Conservation (phyloP, 1,139 yeast genomes). For the Dujonia santamariae region DNA sequence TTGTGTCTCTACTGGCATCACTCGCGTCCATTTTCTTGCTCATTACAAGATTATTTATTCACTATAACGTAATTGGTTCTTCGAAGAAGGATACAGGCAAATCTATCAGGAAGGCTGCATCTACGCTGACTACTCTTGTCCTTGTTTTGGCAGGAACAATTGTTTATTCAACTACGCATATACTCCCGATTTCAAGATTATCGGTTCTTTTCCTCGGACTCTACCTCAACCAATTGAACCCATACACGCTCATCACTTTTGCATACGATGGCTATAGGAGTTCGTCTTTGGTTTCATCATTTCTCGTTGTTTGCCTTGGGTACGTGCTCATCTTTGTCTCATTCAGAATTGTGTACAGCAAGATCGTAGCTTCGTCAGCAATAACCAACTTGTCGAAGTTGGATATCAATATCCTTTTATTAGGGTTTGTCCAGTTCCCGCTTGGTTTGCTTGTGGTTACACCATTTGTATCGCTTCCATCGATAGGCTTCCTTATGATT, state of each 20-base stretch:
- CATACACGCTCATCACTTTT: conserved; percentile 24
- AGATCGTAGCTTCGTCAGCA: conserved; percentile 7
- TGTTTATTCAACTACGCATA: conserved; percentile 14
- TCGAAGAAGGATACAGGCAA: not conserved
- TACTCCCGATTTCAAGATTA: conserved; percentile 21
- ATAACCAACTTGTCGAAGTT: conserved; percentile 1
- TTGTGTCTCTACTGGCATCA: conserved; percentile 12
- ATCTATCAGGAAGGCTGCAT: not conserved
- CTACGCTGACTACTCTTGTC: not conserved
- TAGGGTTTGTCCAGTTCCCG: not conserved
- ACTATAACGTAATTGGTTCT: conserved; percentile 10
- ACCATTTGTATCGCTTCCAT: not conserved
- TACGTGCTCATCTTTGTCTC: conserved; percentile 18
- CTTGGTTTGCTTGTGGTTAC: not conserved
- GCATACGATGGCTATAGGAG: conserved; percentile 17
- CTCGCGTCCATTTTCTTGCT: conserved; percentile 16
- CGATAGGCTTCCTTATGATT: conserved; percentile 14
- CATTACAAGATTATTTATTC: conserved; percentile 12
- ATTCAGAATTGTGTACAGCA: conserved; percentile 15
- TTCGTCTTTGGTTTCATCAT: conserved; percentile 4
- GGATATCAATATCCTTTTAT: conserved; percentile 2
- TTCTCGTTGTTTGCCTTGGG: conserved; percentile 2
- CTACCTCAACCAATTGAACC: conserved; percentile 24
- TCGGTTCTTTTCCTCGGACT: conserved; percentile 25
- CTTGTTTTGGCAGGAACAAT: conserved; percentile 14